Percentiles rank a stretch among this genome's conserved stretches.
These are phyloP conservation scores for Yamadazyma buinensis DNA, from an alignment of 1,139 yeast species.

Conservation along the genomic window DNA sequence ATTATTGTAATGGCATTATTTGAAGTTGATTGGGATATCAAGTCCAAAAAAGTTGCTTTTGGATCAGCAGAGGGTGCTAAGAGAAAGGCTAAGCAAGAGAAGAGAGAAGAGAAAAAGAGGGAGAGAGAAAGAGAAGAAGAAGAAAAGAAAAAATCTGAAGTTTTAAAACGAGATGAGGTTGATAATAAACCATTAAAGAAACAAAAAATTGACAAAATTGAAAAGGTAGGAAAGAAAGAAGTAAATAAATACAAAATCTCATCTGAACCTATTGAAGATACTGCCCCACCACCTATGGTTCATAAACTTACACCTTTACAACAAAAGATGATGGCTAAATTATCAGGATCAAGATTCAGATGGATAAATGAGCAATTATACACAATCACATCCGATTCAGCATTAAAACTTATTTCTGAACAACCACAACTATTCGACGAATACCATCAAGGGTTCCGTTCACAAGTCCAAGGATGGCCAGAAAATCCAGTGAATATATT, in stretches of 20 bases:
- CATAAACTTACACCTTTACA: conserved; percentile 80
- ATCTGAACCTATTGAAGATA: conserved; percentile 1
- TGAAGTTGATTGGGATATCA: conserved; percentile 79
- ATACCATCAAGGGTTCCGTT: conserved; percentile 91
- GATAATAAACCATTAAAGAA: neutral
- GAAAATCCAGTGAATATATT: conserved; percentile 93
- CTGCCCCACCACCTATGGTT: neutral
- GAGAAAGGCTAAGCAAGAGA: conserved; percentile 9
- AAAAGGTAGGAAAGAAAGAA: neutral
- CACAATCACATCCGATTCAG: conserved; percentile 76
- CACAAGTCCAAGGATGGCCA: conserved; percentile 96
- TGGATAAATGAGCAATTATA: conserved; percentile 97
- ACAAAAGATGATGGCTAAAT: conserved; percentile 91
- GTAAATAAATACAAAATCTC: neutral
- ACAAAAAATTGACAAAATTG: conserved; percentile 1
- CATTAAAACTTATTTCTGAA: conserved; percentile 64
- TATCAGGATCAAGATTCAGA: conserved; percentile 91
- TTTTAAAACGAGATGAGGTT: neutral
- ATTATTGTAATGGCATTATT: conserved; percentile 63
- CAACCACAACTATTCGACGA: conserved; percentile 92
- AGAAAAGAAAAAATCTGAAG: neutral
- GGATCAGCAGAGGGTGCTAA: conserved; percentile 23
- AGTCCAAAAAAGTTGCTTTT: conserved; percentile 47
- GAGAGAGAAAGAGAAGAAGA: conserved; percentile 4
- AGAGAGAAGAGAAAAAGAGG: conserved; percentile 8